Evolutionary conservation across 2,329 filamentous ascomycete species (phyloP), one percentile per base, ranked within the genome.

Genomic region (Alternaria conjuncta): DNA sequence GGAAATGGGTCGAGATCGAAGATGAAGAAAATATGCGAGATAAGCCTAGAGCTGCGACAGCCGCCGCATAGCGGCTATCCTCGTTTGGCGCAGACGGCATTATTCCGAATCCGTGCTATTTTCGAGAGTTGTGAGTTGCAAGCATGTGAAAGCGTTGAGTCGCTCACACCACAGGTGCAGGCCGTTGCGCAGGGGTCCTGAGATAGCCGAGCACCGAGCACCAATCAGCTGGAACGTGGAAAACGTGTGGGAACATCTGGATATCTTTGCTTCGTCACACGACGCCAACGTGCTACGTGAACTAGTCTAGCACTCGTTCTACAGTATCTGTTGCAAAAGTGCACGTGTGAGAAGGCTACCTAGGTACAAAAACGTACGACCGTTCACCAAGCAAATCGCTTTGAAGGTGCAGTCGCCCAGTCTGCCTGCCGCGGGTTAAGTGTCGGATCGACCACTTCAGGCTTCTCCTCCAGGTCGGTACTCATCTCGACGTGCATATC

Each of bases 71-170:
- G 54, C 63, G 63, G 61, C 61, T 64, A 63, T 65, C 61, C 65
- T 64, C 62, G 60, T 61, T 55, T 62, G 23, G 63, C 65, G 65
- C 62, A 63, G 59, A 60, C 50, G 55, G 55, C 53, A 50, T 60
- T 64, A 66, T 49, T 30, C 64, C 53, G 55, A 63, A 66, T 57
- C 36, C 45, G 63, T 60, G 57, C 61, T 55, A 57, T 55, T 59
- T 28, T 51, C 43, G 25, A 56, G 47, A 21, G 46, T 47, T 23
- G 50, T 55, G 46, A 45, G 41, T 20, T 36, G 49, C 26, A 62
- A 65, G 68, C 70, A 73, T 73, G 70, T 73, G 70, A 73, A 73
- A 69, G 64, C 60, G 64, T 67, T 69, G 66, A 64, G 66, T 46
- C 28, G 44, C 50, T 57, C 50, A 56, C 45, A 28, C 25, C 25